Evolutionary conservation across 106 monocot genomes (phyloP).

Genomic region (Allium cepa): DNA sequence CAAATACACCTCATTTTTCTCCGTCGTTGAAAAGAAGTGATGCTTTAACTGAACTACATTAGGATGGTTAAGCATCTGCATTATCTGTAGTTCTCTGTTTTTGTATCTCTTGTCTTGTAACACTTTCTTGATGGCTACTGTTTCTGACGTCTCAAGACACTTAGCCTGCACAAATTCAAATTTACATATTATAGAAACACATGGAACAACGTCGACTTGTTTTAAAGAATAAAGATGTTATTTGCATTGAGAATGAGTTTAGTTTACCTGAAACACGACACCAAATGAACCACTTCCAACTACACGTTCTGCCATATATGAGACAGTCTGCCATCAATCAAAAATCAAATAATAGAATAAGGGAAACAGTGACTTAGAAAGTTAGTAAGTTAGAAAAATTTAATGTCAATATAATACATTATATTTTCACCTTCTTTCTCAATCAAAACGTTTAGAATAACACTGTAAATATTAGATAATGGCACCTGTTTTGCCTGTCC

Average conservation of each 20-base stretch:
- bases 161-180: constrained; percentile 30
- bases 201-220: neutral
- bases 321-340: constrained; percentile 30
- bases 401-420: neutral
- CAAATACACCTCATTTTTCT: constrained; percentile 54
- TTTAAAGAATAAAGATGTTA: neutral
- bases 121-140: constrained; percentile 73
- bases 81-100: constrained; percentile 64
- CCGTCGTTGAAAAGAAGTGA: constrained; percentile 59
- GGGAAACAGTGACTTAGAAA: neutral
- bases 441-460: neutral
- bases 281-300: constrained; percentile 76
- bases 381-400: neutral
- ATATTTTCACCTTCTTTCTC: neutral
- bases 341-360: neutral
- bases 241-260: neutral
- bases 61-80: constrained; percentile 49
- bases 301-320: constrained; percentile 70
- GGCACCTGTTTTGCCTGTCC: constrained; percentile 71
- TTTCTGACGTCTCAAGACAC: constrained; percentile 51
- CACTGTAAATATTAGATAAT: neutral
- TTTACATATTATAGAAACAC: neutral
- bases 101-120: constrained; percentile 71
- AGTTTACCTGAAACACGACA: constrained; percentile 58
- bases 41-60: constrained; percentile 61